Evolutionary conservation across 164 flowering plant species (phyloP).

Genomic region (Pachysandra terminalis): DNA sequence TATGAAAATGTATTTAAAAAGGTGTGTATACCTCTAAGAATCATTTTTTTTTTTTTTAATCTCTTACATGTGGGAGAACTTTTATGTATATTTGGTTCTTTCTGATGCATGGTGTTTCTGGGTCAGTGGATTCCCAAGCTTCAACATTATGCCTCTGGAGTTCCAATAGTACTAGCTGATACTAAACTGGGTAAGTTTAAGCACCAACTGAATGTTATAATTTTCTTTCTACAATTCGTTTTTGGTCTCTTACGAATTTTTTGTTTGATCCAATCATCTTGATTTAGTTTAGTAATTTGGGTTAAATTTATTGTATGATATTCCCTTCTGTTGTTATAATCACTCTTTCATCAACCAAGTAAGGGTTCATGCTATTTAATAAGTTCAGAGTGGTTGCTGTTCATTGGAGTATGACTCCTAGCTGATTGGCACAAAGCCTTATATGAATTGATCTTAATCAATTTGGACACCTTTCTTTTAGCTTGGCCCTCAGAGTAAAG

Average conservation of each 20-base stretch:
- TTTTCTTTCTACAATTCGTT: background rate
- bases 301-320: background rate
- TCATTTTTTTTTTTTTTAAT: conserved; percentile 2
- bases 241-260: background rate
- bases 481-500: background rate
- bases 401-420: background rate
- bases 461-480: background rate
- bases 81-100: conserved; percentile 4
- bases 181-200: conserved; percentile 79
- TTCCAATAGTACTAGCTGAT: conserved; percentile 86
- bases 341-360: background rate
- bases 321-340: background rate
- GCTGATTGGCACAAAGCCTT: background rate
- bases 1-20: conserved; percentile 89
- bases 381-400: background rate
- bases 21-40: conserved; percentile 35
- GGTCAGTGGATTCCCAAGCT: conserved; percentile 97
- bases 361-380: background rate
- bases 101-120: conserved; percentile 17
- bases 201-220: background rate
- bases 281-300: background rate
- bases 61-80: background rate
- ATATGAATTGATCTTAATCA: background rate
- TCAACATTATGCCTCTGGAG: conserved; percentile 88
- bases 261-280: background rate